Evolutionary conservation across 441 rosid species (phyloP), one percentile per base, ranked within the genome.

Genomic region (Mallotus repandus): DNA sequence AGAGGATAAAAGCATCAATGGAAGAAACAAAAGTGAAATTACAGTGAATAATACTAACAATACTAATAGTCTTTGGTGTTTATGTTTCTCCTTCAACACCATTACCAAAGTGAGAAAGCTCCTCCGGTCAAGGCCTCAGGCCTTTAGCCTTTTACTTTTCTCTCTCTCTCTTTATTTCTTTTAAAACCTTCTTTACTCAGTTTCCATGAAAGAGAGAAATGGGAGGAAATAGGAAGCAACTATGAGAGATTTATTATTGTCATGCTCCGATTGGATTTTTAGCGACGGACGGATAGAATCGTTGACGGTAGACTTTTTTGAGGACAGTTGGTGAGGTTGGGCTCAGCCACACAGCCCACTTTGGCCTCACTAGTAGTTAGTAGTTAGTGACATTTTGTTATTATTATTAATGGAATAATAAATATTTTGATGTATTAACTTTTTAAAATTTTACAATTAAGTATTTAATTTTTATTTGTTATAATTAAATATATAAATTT

Each of bases 31-130:
- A 11, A 63, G 78, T 45, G 62, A 53, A 80, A 84, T 72, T 32
- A 77, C 63, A 19, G 71, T 22, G 58, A 50, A 54, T 6, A 38
- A 38, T 38, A 38, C 4, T 38, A 6, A 38, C 1, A 38, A 38
- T 38, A 38, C 0, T 38, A 38, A 38, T 11, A 16, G 5, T 11
- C 19, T 16, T 18, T 54, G 58, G 2, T 16, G 7, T 16, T n/a
- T n/a, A 54, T n/a, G 7, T 54, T 7, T 54, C 71, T 75, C 41
- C 73, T 71, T 32, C 56, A 76, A 63, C 83, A 89, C 83, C 87
- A 82, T 85, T 87, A 82, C 89, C 84, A 71, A 78, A 72, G 81
- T 15, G 75, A 78, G 72, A 57, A 62, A 77, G 74, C 69, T 7
- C 77, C 67, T 7, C 2, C 48, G 0, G 7, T 53, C 1, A 16